Conservation (phyloP, 202 grass and related monocot genomes). For the Carex arenaria region DNA sequence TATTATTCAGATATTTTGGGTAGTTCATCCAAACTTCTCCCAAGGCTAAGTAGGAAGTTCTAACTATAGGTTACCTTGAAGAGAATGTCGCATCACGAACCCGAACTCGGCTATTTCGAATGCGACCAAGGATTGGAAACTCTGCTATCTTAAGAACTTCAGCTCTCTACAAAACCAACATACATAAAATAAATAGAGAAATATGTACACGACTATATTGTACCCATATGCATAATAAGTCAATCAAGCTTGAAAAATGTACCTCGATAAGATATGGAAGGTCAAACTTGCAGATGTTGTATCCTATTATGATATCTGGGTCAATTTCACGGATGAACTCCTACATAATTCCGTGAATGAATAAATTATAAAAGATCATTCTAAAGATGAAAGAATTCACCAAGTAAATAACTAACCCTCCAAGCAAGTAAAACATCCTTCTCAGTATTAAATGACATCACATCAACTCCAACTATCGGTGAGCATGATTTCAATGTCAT, state of each 20-base stretch:
- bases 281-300: conserved; percentile 99
- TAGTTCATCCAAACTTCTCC: not conserved
- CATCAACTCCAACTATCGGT: conserved; percentile 88
- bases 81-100: conserved; percentile 86
- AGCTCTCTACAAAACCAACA: conserved; percentile 66
- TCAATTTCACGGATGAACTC: conserved; percentile 88
- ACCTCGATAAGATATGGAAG: conserved; percentile 98
- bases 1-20: not conserved
- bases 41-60: not conserved
- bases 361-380: conserved; percentile 25
- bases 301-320: conserved; percentile 98
- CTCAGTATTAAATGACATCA: conserved; percentile 94
- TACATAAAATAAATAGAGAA: conserved; percentile 23
- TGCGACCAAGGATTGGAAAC: conserved; percentile 91
- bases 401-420: conserved; percentile 55
- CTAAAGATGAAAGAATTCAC: conserved; percentile 9
- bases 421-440: conserved; percentile 87
- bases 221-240: conserved; percentile 1
- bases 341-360: conserved; percentile 42
- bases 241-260: conserved; percentile 18
- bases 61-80: conserved; percentile 51
- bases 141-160: conserved; percentile 91
- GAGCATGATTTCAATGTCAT: conserved; percentile 98
- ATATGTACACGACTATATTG: not conserved
- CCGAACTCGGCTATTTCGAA: conserved; percentile 89